Evolutionary conservation across 1,284 basidiomycete genomes (phyloP).

Genomic region (Ganoderma meredithae): DNA sequence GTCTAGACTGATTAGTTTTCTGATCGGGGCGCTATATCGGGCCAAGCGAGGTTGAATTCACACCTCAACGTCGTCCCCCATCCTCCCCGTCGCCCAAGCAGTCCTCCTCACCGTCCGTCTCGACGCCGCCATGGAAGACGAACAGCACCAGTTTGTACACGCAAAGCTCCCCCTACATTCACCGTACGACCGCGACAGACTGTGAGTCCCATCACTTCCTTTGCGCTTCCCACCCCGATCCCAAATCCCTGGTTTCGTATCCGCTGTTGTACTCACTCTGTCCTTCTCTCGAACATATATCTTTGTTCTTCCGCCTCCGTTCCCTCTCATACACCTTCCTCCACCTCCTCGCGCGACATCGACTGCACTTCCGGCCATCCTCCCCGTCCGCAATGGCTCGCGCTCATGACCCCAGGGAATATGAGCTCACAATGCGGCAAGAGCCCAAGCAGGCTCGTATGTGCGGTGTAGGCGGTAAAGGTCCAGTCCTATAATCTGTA

Average conservation of each 20-base stretch:
- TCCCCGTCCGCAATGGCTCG: slow-evolving; percentile 29
- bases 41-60: slow-evolving; percentile 17
- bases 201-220: slow-evolving; percentile 39
- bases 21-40: slow-evolving; percentile 30
- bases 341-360: slow-evolving; percentile 20
- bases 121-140: slow-evolving; percentile 41
- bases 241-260: slow-evolving; percentile 33
- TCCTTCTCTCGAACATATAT: slow-evolving; percentile 31
- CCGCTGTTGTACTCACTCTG: slow-evolving; percentile 31
- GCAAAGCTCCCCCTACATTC: slow-evolving; percentile 40
- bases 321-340: slow-evolving; percentile 14
- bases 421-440: slow-evolving; percentile 85
- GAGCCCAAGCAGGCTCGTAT: slow-evolving; percentile 92
- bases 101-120: slow-evolving; percentile 12
- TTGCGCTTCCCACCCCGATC: slow-evolving; percentile 30
- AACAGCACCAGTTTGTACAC: slow-evolving; percentile 43
- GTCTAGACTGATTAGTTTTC: slow-evolving; percentile 18
- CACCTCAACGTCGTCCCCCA: slow-evolving; percentile 21
- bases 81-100: slow-evolving; percentile 16
- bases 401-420: slow-evolving; percentile 64
- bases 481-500: slow-evolving; percentile 43
- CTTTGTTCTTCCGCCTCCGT: slow-evolving; percentile 14
- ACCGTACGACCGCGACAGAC: slow-evolving; percentile 42
- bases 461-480: slow-evolving; percentile 92
- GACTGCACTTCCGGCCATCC: slow-evolving; percentile 12